Evolutionary conservation across 768 basidiomycete genomes (phyloP), one percentile per base, ranked within the genome.

Genomic region (Sutorius australiensis): DNA sequence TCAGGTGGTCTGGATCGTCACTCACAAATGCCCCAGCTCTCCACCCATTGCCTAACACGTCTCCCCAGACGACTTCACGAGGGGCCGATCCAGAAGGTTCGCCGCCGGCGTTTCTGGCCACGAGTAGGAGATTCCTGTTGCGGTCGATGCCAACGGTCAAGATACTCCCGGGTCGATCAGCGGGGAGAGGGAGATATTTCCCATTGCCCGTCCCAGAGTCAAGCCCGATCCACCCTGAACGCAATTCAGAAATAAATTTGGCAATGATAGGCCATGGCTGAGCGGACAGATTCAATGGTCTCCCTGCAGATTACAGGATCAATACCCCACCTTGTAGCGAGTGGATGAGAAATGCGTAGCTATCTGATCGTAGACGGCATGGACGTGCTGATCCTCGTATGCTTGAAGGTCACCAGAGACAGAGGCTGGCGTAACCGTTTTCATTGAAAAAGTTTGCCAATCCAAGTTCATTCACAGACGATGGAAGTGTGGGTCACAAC

Each of bases 201-300:
- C 97, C 97, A 61, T 99, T 99, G 1, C 97, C 97, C 24, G 92
- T 92, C 6, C 97, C 97, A 24, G 92, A 89, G 68, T 99, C 97
- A 24, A 99, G 77, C 11, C 95, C 95, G 33, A 97, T 74, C 75
- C 84, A 91, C 24, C 92, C 87, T 17, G 83, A 72, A 13, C 87
- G 80, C 13, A 97, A 66, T 38, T 77, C 80, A 7, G 80, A 75
- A 24, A 97, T 75, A 68, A 95, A 97, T 38, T 72, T 64, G 14
- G 83, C 79, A 43, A 95, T 86, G 55, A 95, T 80, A 5, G 95
- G 93, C 93, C 92, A 95, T 55, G 91, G 91, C 92, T 93, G 49
- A 48, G 48, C 31, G 36, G 51, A 45, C 48, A 40, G 42, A 43
- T 44, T 42, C 6, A 45, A 51, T 27, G 8, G 37, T 13, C 45